Percentiles rank a stretch among this genome's conserved stretches.
Conservation (phyloP, 73 alveolate genomes). For the Stentor roeselii region DNA sequence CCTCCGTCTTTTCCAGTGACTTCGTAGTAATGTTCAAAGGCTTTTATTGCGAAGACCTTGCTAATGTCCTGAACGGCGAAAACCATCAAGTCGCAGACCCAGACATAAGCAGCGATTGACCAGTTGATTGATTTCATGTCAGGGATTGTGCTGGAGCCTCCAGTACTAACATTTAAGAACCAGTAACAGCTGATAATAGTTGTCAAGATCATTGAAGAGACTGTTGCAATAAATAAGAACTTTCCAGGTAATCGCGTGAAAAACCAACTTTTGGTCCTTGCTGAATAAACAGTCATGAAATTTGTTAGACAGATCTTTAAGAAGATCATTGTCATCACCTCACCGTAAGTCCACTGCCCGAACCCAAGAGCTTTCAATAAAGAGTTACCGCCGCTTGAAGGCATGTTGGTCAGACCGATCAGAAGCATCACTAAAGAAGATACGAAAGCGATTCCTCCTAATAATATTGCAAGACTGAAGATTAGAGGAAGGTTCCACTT, state of each 20-base stretch:
- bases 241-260: conserved; percentile 12
- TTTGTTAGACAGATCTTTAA: not conserved
- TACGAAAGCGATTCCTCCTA: conserved; percentile 20
- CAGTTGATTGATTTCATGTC: conserved; percentile 4
- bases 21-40: not conserved
- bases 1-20: conserved; percentile 1
- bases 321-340: not conserved
- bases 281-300: conserved; percentile 26
- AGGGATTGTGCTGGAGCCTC: conserved; percentile 12
- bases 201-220: not conserved
- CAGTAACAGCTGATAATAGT: conserved; percentile 6
- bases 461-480: not conserved
- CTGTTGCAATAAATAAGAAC: not conserved
- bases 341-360: conserved; percentile 1
- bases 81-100: not conserved
- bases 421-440: conserved; percentile 13
- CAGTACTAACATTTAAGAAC: not conserved
- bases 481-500: conserved; percentile 14
- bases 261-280: conserved; percentile 3
- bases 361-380: not conserved
- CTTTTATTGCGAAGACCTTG: not conserved
- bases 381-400: not conserved
- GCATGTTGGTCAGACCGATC: not conserved
- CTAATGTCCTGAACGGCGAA: not conserved
- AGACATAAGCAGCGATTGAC: not conserved